A percentile compares a stretch with the other conserved stretches of the same genome.
Evolutionary conservation across 1,284 basidiomycete species (phyloP).

Genomic region (Phellopilus nigrolimitatus): DNA sequence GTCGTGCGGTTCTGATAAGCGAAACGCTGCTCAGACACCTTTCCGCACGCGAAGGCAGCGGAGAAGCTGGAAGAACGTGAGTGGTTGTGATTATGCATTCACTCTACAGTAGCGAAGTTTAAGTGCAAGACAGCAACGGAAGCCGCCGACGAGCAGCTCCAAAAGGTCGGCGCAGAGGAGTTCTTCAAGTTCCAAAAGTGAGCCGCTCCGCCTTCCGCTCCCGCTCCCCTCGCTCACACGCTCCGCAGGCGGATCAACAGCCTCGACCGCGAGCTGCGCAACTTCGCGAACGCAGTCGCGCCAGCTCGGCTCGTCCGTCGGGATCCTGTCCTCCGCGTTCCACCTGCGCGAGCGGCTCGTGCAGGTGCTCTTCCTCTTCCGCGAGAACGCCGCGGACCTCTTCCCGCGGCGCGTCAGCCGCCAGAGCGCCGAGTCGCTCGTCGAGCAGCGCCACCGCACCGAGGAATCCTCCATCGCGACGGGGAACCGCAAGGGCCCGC

Average conservation of each 20-base stretch:
- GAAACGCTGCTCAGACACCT: no score
- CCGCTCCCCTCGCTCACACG: background rate
- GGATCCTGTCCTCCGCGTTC: conserved; percentile 65
- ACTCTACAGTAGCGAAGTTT: background rate
- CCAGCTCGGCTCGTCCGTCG: conserved; percentile 66
- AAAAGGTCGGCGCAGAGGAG: conserved; percentile 55
- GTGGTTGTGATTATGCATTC: background rate
- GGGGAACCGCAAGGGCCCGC: conserved; percentile 24
- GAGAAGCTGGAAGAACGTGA: conserved; percentile 20
- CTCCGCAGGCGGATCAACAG: conserved; percentile 47
- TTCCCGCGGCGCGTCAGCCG: conserved; percentile 59
- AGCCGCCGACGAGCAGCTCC: conserved; percentile 61
- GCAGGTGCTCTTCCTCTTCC: conserved; percentile 60
- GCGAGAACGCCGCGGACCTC: conserved; percentile 64
- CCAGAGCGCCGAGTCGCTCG: conserved; percentile 37
- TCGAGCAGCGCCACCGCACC: conserved; percentile 34
- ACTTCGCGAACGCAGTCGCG: conserved; percentile 71
- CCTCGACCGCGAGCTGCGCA: conserved; percentile 65
- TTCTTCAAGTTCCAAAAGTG: conserved; percentile 60
- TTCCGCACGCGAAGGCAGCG: conserved; percentile 15
- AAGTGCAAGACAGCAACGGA: conserved; percentile 34
- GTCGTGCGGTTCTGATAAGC: background rate
- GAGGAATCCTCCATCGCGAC: conserved; percentile 30
- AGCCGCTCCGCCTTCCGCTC: conserved; percentile 17
- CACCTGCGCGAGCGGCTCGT: conserved; percentile 62